A percentile compares a stretch with the other conserved stretches of the same genome.
These are phyloP conservation scores for Binderoboletus segoi DNA, from an alignment of 1,284 basidiomycete genomes.

Conservation along the genomic window DNA sequence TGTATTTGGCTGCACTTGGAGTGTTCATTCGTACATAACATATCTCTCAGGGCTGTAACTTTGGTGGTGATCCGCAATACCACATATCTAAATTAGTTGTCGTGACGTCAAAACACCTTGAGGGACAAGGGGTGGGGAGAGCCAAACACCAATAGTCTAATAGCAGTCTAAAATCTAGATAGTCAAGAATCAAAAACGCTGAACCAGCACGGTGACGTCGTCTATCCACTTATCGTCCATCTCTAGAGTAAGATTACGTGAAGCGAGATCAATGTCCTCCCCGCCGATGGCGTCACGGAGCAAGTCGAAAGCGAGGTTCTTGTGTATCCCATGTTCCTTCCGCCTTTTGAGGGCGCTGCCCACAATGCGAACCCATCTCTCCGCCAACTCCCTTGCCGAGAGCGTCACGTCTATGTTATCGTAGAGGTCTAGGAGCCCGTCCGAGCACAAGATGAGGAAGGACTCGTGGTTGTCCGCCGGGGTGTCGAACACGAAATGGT, in stretches of 20 bases:
- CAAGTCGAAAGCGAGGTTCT: conserved; percentile 53
- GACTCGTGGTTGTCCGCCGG: conserved; percentile 21
- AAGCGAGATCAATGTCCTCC: conserved; percentile 49
- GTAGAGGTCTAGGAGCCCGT: conserved; percentile 60
- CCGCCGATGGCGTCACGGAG: conserved; percentile 63
- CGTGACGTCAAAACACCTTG: conserved; percentile 1
- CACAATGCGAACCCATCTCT: conserved; percentile 46
- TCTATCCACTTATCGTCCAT: conserved; percentile 69
- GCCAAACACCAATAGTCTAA: background rate
- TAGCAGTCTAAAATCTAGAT: too few species aligned
- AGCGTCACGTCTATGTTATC: conserved; percentile 38
- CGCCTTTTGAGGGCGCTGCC: conserved; percentile 27
- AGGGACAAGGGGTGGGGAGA: background rate
- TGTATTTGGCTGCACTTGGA: conserved; percentile 14
- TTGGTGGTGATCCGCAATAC: conserved; percentile 8
- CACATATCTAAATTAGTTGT: conserved; percentile 10
- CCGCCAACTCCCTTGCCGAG: conserved; percentile 39
- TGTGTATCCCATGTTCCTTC: conserved; percentile 9
- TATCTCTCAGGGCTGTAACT: conserved; percentile 15
- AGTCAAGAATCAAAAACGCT: conserved; percentile 38
- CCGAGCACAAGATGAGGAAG: conserved; percentile 55
- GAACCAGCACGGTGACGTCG: conserved; percentile 65
- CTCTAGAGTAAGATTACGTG: conserved; percentile 64
- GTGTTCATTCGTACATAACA: conserved; percentile 15
- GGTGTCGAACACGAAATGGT: conserved; percentile 40